Evolutionary conservation across 345 rosid genomes (phyloP).

Genomic region (Acer yangbiense): DNA sequence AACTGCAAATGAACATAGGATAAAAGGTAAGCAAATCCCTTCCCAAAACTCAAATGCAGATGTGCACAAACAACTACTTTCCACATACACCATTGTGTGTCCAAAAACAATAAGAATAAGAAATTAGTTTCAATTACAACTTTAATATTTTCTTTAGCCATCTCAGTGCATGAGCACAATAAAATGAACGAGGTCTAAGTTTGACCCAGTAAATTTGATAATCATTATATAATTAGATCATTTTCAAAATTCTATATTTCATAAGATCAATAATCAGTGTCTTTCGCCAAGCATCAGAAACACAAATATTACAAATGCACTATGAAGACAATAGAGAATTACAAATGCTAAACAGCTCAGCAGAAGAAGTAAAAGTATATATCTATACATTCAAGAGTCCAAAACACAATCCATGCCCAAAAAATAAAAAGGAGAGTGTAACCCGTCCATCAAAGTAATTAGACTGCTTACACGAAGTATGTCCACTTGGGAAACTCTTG

Average conservation of each 20-base stretch:
- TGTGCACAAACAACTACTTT: not conserved
- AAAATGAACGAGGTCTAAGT: not conserved
- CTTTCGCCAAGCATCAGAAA: not conserved
- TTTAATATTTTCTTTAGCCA: not conserved
- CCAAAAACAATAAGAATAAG: constrained; percentile 8
- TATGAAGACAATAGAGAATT: not conserved
- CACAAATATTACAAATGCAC: not conserved
- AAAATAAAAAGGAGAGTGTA: constrained; percentile 1
- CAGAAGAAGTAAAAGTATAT: not conserved
- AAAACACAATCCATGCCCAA: not conserved
- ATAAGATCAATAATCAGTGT: not conserved
- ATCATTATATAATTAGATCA: not conserved
- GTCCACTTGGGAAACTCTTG: constrained; percentile 97
- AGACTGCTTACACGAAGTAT: constrained; percentile 76
- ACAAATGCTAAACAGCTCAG: not conserved
- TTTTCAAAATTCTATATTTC: not conserved
- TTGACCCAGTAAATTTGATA: not conserved
- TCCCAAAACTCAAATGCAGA: not conserved
- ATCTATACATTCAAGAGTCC: constrained; percentile 1
- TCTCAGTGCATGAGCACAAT: not conserved
- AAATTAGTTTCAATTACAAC: not conserved
- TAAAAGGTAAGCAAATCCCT: not conserved
- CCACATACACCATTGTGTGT: not conserved
- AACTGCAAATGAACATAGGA: not conserved
- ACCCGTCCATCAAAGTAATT: not conserved